phyloP scores from a whole-genome alignment of 352 stramenopile genomes.

The Pythium vanterpoolii region DNA sequence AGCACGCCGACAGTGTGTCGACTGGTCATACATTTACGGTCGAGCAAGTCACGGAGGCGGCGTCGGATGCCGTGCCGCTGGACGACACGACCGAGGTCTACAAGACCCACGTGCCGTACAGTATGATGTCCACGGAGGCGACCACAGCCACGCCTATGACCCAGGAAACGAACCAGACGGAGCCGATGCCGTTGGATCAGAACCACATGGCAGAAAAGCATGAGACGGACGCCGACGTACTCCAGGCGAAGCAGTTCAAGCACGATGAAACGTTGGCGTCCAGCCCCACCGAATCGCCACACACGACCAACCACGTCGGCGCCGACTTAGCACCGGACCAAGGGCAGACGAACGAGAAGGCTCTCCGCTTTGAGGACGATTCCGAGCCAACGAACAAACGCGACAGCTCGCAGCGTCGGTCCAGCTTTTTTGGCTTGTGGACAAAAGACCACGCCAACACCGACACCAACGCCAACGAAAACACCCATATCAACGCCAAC shows the following conservation, averaged over 20 bases:
- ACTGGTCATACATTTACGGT: neutral
- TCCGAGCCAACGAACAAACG: neutral
- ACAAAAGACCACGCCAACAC: neutral
- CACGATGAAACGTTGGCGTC: neutral
- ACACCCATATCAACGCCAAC: neutral
- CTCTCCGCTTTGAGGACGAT: neutral
- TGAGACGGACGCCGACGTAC: neutral
- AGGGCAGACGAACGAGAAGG: neutral
- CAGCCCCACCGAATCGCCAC: neutral
- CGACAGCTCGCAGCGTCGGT: neutral
- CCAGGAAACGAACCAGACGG: neutral
- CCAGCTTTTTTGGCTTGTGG: neutral
- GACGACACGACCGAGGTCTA: neutral
- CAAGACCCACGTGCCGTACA: neutral
- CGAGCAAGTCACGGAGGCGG: neutral
- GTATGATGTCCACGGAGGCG: neutral
- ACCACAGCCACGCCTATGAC: neutral
- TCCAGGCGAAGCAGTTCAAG: neutral
- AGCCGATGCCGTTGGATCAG: neutral
- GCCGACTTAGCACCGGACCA: neutral
- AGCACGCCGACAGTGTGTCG: no score
- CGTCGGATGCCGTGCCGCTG: neutral
- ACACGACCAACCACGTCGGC: neutral
- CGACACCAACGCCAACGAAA: neutral
- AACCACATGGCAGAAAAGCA: neutral